These are phyloP conservation scores for Pisolithus marmoratus DNA, from an alignment of 768 basidiomycete genomes.

Conservation along the genomic window DNA sequence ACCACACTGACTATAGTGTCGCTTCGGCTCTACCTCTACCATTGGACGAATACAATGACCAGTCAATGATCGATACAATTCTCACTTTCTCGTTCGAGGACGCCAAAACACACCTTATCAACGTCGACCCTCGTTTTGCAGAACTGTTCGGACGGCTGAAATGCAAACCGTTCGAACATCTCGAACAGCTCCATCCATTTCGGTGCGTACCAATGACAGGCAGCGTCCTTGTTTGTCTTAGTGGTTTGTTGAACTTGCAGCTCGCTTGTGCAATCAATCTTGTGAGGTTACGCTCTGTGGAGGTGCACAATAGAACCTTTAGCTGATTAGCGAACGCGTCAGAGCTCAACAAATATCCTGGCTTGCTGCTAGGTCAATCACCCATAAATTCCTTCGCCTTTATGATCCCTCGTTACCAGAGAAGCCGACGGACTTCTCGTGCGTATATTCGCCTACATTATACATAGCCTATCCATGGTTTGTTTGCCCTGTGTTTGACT, in stretches of 20 bases:
- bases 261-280: constrained; percentile 65
- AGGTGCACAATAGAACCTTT: background rate
- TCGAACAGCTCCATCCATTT: constrained; percentile 80
- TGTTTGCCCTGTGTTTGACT: background rate
- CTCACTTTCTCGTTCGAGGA: constrained; percentile 74
- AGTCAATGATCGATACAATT: constrained; percentile 54
- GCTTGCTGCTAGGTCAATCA: constrained; percentile 81
- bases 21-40: constrained; percentile 1
- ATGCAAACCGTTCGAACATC: constrained; percentile 73
- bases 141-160: constrained; percentile 57
- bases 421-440: constrained; percentile 49
- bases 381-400: constrained; percentile 69
- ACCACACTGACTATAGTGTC: background rate
- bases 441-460: constrained; percentile 18
- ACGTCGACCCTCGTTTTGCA: constrained; percentile 63
- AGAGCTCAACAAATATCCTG: constrained; percentile 83
- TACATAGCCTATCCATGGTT: no score
- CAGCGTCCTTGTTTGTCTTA: background rate
- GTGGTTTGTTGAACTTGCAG: constrained; percentile 28
- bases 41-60: constrained; percentile 1
- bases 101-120: constrained; percentile 66
- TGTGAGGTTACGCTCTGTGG: constrained; percentile 39
- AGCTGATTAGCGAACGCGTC: background rate
- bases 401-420: constrained; percentile 74
- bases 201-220: constrained; percentile 36